Percentiles rank a stretch among this genome's conserved stretches.
These are phyloP conservation scores for Macadamia tetraphylla DNA, from an alignment of 164 flowering plant genomes.

Conservation along the genomic window DNA sequence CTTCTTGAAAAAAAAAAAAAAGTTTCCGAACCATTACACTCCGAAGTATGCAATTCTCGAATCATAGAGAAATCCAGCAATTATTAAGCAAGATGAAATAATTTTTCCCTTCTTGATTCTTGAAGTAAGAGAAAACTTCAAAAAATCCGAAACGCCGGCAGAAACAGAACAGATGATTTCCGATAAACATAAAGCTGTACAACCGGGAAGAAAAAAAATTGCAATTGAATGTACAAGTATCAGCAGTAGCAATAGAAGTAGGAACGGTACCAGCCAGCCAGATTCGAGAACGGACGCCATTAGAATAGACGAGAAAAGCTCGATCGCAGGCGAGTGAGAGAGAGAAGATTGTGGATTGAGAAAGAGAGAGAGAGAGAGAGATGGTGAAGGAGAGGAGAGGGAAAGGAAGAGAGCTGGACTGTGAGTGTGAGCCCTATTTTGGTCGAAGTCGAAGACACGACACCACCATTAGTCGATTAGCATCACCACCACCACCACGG, in stretches of 20 bases:
- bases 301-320: conserved; percentile 5
- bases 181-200: not conserved
- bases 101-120: too few relatives aligned
- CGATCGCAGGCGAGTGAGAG: conserved; percentile 3
- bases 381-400: not conserved
- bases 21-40: not conserved
- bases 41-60: not conserved
- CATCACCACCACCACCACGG: not conserved
- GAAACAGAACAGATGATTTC: not conserved
- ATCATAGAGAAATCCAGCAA: not conserved
- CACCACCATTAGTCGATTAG: not conserved
- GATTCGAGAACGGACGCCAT: conserved; percentile 41
- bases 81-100: not conserved
- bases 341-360: too few relatives aligned
- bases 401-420: not conserved
- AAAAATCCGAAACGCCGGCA: not conserved
- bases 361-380: too few relatives aligned
- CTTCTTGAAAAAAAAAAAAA: not conserved
- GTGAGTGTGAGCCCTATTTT: not conserved
- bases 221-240: not conserved
- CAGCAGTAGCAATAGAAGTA: not conserved
- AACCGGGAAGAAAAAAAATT: too few relatives aligned
- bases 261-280: conserved; percentile 32
- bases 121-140: too few relatives aligned
- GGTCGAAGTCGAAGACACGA: not conserved